Evolutionary conservation across 148 eudicot genomes (phyloP).

Genomic region (Dianthus caryophyllus): DNA sequence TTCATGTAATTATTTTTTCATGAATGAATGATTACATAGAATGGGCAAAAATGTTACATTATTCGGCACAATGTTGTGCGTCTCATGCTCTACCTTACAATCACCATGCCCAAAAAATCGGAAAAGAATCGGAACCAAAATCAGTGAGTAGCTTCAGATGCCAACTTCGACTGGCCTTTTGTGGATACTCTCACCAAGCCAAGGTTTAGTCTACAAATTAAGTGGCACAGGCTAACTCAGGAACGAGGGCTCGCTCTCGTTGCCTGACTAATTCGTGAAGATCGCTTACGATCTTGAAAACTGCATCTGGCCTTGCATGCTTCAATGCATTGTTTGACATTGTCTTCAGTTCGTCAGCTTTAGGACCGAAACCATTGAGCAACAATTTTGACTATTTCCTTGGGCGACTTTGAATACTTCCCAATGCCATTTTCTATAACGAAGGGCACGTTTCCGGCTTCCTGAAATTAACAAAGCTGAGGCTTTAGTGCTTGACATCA

Average conservation of each 20-base stretch:
- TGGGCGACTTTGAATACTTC: constrained; percentile 81
- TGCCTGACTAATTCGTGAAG: constrained; percentile 79
- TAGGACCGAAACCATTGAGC: constrained; percentile 88
- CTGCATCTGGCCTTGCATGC: constrained; percentile 82
- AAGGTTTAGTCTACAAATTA: constrained; percentile 21
- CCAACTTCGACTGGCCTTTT: constrained; percentile 10
- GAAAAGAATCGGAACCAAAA: constrained; percentile 11
- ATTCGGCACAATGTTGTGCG: constrained; percentile 5
- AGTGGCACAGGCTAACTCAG: constrained; percentile 46
- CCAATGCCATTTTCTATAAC: constrained; percentile 90
- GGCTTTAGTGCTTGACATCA: not conserved
- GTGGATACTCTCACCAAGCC: not conserved
- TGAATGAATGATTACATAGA: constrained; percentile 5
- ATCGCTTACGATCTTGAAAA: constrained; percentile 91
- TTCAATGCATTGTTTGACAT: constrained; percentile 89
- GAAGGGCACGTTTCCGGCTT: constrained; percentile 95
- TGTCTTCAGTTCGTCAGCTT: constrained; percentile 56
- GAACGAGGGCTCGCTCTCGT: constrained; percentile 52
- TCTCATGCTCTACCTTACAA: constrained; percentile 12
- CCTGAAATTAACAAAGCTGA: constrained; percentile 27
- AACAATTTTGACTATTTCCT: constrained; percentile 72
- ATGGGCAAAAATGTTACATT: constrained; percentile 12
- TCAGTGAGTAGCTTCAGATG: not conserved
- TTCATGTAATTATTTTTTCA: not conserved
- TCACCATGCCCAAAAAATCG: constrained; percentile 11